Base-by-base conservation (phyloP, 768 basidiomycete genomes). In the Suillus decipiens region DNA sequence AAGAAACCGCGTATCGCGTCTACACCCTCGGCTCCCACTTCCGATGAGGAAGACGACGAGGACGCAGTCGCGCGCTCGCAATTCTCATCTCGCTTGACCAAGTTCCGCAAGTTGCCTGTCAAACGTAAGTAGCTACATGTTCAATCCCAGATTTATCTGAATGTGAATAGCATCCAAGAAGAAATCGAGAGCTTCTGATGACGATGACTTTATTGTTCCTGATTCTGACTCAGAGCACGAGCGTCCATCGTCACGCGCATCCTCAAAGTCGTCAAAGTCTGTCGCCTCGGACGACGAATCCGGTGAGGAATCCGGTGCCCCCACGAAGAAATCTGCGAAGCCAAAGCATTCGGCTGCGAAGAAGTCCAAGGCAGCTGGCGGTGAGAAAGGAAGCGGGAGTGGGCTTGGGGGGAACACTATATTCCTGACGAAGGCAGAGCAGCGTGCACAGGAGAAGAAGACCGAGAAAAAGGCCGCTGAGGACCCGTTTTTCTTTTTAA, bases 401-500 rank as follows among this genome's bases (percentile, higher is more conserved):
- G 67, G 70, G 42, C 70, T 67, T 7, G 75, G 77, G 31, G 72
- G 60, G 5, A 72, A 72, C 42, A 76, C 74, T 47, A 73, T 76
- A 10, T 92, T 96, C 76, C 79, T 95, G 61, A 96, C 95, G 17
- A 88, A 88, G 8, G 95, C 96, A 2, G 95, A 96, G 72, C 83
- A 83, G 66, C 83, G 90, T 7, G 82, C 86, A 54, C 84, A 88
- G 70, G 84, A 86, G 42, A 90, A 88, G 73, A 96, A 94, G 73
- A 86, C 86, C 15, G 88, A 89, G 61, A 96, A 96, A 79, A 89
- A 93, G 72, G 81, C 87, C 2, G 76, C 84, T 8, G 95, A 98
- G 63, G 82, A 86, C 63, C 86, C 92, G 1, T 97, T 88, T 72
- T 70, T 80, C 39, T 96, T 96, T 79, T 79, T 96, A 60, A 69